Evolutionary conservation across 805 yeast genomes (phyloP).

Genomic region (Komagataella pastoris): DNA sequence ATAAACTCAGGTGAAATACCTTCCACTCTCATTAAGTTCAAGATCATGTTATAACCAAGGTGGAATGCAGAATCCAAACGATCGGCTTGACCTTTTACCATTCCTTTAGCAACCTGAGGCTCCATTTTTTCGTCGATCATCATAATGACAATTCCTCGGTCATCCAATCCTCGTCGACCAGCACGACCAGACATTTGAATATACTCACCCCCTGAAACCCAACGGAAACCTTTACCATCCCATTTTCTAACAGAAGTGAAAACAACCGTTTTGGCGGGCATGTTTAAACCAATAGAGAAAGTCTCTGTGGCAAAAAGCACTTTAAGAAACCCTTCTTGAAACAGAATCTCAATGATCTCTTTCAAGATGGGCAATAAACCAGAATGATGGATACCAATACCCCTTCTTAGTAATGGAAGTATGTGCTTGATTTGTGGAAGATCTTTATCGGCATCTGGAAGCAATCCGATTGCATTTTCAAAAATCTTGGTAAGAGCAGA

Average conservation of each 20-base stretch:
- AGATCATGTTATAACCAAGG: conserved; percentile 92
- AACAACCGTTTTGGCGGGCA: conserved; percentile 99
- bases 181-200: conserved; percentile 99
- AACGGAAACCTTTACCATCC: conserved; percentile 96
- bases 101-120: conserved; percentile 97
- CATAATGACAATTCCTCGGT: conserved; percentile 97
- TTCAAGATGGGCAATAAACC: conserved; percentile 88
- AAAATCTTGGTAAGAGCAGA: conserved; percentile 83
- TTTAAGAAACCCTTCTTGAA: conserved; percentile 92
- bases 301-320: conserved; percentile 97
- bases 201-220: conserved; percentile 99
- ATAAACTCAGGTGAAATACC: conserved; percentile 97
- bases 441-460: conserved; percentile 85
- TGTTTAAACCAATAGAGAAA: conserved; percentile 92
- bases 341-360: conserved; percentile 89
- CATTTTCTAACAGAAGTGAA: conserved; percentile 95
- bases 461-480: conserved; percentile 74
- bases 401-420: conserved; percentile 78
- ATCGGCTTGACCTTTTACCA: conserved; percentile 99
- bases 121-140: conserved; percentile 99
- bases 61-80: conserved; percentile 96
- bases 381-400: conserved; percentile 97
- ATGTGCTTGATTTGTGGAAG: conserved; percentile 91
- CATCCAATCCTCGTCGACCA: conserved; percentile 98
- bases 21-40: conserved; percentile 92